Base-by-base conservation (phyloP, 345 rosid species). In the Leavenworthia alabamica region DNA sequence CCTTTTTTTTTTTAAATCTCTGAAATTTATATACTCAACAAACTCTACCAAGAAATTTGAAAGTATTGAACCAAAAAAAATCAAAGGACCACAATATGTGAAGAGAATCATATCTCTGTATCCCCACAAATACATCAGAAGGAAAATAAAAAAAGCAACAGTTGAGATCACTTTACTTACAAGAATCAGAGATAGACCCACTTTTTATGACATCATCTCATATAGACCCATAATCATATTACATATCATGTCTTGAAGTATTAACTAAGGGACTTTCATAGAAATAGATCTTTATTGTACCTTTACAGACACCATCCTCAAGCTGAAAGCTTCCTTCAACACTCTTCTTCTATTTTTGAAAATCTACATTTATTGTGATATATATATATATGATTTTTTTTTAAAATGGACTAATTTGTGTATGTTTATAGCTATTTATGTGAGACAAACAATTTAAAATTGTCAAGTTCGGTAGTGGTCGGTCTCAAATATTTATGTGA, bases 271-370 rank as follows among this genome's bases (percentile, higher is more conserved):
- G 55, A 64, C 66, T 71, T 57, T 57, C 75, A 71, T 35, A 42
- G 16, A 64, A 71, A 64, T 33, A 64, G 59, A 64, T 31, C 33
- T 32, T 68, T 60, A 44, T 37, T 69, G 67, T 64, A 60, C 73
- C 47, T 59, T 67, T 63, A 61, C 51, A 33, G 61, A 53, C 43
- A 54, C 58, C 59, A 49, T 66, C 79, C 77, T 62, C 56, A 61
- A 61, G 69, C 72, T 81, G 54, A 77, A 82, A 71, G 76, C 81
- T 49, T 68, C 58, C 57, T 56, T 64, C 75, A 56, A 57, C 65
- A 64, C 66, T 44, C 62, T 62, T 65, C 67, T 72, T 66, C 68
- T 27, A 23, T 48, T 12, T 31, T 22, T 28, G 45, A 40, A 63
- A 5, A 63, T 63, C 65, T 26, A 44, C 62, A 56, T 71, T 63